These are phyloP conservation scores for Gentiana macrophylla DNA, from an alignment of 257 asterid genomes.

Conservation along the genomic window DNA sequence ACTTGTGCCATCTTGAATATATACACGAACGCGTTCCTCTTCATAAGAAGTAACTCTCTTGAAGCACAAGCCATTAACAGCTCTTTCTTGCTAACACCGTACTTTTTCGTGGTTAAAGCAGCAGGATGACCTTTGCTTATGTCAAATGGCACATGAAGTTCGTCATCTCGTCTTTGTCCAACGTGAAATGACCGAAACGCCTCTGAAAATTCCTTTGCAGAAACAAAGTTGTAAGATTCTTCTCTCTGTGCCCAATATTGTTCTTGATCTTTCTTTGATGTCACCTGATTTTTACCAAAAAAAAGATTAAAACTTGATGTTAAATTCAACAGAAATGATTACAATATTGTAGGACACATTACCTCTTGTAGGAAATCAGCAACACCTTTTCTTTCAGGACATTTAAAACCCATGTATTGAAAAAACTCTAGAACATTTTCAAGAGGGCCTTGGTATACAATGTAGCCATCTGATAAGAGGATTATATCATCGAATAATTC, in stretches of 20 bases:
- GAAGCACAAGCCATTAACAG: constrained; percentile 57
- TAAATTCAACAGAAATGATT: too few relatives aligned
- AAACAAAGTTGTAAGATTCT: constrained; percentile 40
- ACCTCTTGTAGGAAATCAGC: constrained; percentile 96
- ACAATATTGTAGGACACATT: neutral
- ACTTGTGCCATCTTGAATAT: constrained; percentile 63
- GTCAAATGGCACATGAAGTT: constrained; percentile 58
- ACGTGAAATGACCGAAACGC: constrained; percentile 65
- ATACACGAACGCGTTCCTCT: constrained; percentile 66
- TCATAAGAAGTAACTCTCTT: constrained; percentile 58
- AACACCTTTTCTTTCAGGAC: constrained; percentile 85
- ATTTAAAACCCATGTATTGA: constrained; percentile 62
- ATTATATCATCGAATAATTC: constrained; percentile 74
- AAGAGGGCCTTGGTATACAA: constrained; percentile 86
- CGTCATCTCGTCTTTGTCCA: constrained; percentile 55
- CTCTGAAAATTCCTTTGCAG: constrained; percentile 55
- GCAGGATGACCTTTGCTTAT: constrained; percentile 62
- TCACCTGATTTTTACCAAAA: constrained; percentile 32
- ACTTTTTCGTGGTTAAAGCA: constrained; percentile 44
- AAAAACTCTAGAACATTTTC: constrained; percentile 67
- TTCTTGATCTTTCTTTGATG: constrained; percentile 83
- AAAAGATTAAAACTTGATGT: neutral
- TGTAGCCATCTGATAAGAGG: constrained; percentile 66
- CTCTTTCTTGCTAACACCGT: constrained; percentile 66
- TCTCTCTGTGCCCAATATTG: constrained; percentile 65